Percentiles rank a stretch among this genome's conserved stretches.
Conservation (phyloP, 306 rosid genomes). For the Begonia peltatifolia region DNA sequence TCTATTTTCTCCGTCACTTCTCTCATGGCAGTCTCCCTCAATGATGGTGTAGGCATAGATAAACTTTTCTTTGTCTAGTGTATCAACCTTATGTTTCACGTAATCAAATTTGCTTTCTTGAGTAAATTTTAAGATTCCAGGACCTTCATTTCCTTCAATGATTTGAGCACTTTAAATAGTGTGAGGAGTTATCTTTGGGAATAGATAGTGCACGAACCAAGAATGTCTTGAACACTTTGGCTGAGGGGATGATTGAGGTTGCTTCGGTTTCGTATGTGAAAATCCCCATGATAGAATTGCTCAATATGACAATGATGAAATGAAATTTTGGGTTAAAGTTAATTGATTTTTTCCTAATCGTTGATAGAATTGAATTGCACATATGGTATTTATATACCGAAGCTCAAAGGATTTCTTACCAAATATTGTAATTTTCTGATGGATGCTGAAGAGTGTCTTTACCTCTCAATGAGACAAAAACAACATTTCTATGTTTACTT, state of each 20-base stretch:
- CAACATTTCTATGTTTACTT: too few species aligned
- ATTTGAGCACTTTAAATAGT: constrained; percentile 14
- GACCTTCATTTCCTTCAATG: constrained; percentile 38
- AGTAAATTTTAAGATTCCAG: constrained; percentile 27
- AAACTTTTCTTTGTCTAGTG: constrained; percentile 19
- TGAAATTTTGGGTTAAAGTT: too few species aligned
- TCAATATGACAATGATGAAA: too few species aligned
- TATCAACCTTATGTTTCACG: constrained; percentile 33
- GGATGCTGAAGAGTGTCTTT: too few species aligned
- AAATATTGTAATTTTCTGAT: too few species aligned
- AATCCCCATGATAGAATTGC: too few species aligned
- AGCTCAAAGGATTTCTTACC: too few species aligned
- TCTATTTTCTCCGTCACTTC: constrained; percentile 28
- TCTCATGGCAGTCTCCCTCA: constrained; percentile 25
- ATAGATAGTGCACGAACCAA: constrained; percentile 18
- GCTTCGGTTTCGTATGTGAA: too few species aligned
- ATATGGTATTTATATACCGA: too few species aligned
- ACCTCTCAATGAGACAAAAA: too few species aligned
- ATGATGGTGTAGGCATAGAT: constrained; percentile 29
- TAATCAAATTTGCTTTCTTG: constrained; percentile 21
- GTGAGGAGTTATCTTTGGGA: constrained; percentile 28
- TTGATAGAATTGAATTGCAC: too few species aligned
- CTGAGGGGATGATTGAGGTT: constrained; percentile 21
- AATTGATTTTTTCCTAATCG: too few species aligned
- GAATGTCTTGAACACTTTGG: constrained; percentile 38